phyloP scores from a whole-genome alignment of 768 basidiomycete genomes.

The Rhodotorula toruloides region DNA sequence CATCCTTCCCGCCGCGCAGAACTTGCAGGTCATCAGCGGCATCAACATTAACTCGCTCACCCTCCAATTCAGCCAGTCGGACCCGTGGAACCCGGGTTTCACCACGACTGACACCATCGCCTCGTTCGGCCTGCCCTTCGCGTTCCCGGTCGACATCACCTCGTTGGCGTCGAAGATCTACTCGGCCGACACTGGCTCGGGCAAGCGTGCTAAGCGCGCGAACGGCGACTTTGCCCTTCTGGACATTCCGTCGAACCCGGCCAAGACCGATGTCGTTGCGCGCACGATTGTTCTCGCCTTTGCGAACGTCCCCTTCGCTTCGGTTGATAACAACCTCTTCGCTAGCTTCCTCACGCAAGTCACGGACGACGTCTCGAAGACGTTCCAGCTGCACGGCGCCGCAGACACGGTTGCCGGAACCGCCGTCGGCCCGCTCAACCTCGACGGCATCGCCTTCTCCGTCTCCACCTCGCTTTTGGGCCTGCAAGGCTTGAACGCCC shows the following conservation, averaged over 20 bases:
- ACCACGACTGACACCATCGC: constrained; percentile 60
- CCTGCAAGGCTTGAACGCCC: constrained; percentile 60
- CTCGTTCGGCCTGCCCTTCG: constrained; percentile 63
- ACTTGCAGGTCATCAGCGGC: constrained; percentile 60
- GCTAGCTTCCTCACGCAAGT: constrained; percentile 57
- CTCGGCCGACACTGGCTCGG: constrained; percentile 5
- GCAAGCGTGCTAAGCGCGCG: constrained; percentile 5
- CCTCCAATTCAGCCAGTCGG: constrained; percentile 57
- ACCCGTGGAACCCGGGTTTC: constrained; percentile 58
- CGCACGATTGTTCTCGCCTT: constrained; percentile 63
- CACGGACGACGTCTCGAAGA: constrained; percentile 42
- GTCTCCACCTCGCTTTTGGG: constrained; percentile 60
- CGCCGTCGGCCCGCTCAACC: constrained; percentile 58
- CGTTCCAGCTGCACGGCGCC: constrained; percentile 14
- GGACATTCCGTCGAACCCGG: constrained; percentile 57
- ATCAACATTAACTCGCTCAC: constrained; percentile 55
- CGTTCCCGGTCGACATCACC: constrained; percentile 64
- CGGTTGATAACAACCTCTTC: constrained; percentile 56
- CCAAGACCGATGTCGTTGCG: constrained; percentile 59
- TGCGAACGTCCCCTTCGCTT: constrained; percentile 56
- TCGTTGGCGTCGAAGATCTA: constrained; percentile 55
- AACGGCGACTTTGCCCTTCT: constrained; percentile 58
- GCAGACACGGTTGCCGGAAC: constrained; percentile 52
- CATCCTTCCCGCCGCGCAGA: constrained; percentile 54
- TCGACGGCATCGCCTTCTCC: constrained; percentile 58